Base-by-base conservation (phyloP, 768 basidiomycete genomes). In the Tylopilus intermedius region DNA sequence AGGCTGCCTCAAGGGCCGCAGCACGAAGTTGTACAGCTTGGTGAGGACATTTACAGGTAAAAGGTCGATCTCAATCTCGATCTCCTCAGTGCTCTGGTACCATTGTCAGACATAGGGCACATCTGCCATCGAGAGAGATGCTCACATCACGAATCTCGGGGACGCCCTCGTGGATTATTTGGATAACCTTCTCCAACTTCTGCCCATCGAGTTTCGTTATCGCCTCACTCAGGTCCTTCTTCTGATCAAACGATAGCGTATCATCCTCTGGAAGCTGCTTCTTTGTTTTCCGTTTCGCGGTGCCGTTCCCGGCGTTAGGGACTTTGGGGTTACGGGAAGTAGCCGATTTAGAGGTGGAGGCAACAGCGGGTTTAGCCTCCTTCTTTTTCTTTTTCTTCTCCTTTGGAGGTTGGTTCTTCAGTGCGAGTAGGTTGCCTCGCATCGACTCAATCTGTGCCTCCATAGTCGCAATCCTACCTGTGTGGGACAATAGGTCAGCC, bases 171-270 rank as follows among this genome's bases (percentile, higher is more conserved):
- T 95, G 90, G 54, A 98, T 97, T 67, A 97, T 94, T 63, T 90
- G 82, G 63, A 98, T 94, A 49, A 96, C 95, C 65, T 83, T 84
- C 70, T 92, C 88, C 55, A 98, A 73, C 66, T 88, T 88, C 47
- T 78, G 68, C 21, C 86, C 93, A 58, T 96, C 91, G 24, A 96
- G 81, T 62, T 80, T 80, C 55, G 80, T 79, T 59, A 99, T 99
- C 47, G 93, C 90, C 71, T 97, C 94, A 64, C 94, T 95, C 51
- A 99, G 75, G 66, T 97, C 93, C 72, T 96, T 94, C 86, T 99
- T 99, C 76, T 98, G 95, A 59, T 93, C 91, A 67, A 95, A 90
- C 47, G 90, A 88, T 35, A 97, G 77, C 2, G 86, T 83, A 52
- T 93, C 90, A 61, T 90, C 87, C 59, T 91, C 88, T 9, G 79